Evolutionary conservation across 1,139 yeast species (phyloP), one percentile per base, ranked within the genome.

Genomic region (Blastobotrys aristatus): DNA sequence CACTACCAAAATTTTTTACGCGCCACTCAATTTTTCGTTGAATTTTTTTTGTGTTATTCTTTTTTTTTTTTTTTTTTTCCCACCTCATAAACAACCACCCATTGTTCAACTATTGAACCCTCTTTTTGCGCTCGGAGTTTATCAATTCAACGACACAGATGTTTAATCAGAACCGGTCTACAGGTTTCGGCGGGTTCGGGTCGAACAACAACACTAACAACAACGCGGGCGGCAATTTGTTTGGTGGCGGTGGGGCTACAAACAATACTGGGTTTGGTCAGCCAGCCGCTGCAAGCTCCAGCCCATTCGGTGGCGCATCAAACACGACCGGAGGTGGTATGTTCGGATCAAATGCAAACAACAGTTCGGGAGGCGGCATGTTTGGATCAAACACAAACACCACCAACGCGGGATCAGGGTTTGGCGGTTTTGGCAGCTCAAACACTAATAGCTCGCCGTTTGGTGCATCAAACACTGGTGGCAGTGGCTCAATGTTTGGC

Each of bases 241-340:
- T 66, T 54, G 68, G 68, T 10, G 44, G n/a, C 11, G 14, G 14
- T 46, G 66, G 67, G 20, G 33, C 45, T 14, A 35, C 39, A n/a
- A 30, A 36, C 38, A 39, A 32, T 47, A 17, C 32, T 48, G 44
- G 14, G 11, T 35, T 21, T 34, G 26, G 40, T 44, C 14, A 40
- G n/a, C n/a, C n/a, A n/a, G 8, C 30, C 17, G 22, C 10, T 11
- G 22, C 27, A 14, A 37, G 22, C 13, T 10, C 21, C n/a, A 37
- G 41, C 13, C 44, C 44, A 20, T 48, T 52, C 36, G 57, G 55
- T 20, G 44, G 47, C 31, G 45, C 48, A 21, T 24, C 46, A 33
- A 48, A 45, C 43, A 49, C 29, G 24, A 49, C 60, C 8, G 61
- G 65, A 10, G 59, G 61, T 4, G 73, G 73, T 1, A 51, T 64